Evolutionary conservation across 2,329 filamentous ascomycete genomes (phyloP), one percentile per base, ranked within the genome.

Genomic region (Aspergillus sp.): DNA sequence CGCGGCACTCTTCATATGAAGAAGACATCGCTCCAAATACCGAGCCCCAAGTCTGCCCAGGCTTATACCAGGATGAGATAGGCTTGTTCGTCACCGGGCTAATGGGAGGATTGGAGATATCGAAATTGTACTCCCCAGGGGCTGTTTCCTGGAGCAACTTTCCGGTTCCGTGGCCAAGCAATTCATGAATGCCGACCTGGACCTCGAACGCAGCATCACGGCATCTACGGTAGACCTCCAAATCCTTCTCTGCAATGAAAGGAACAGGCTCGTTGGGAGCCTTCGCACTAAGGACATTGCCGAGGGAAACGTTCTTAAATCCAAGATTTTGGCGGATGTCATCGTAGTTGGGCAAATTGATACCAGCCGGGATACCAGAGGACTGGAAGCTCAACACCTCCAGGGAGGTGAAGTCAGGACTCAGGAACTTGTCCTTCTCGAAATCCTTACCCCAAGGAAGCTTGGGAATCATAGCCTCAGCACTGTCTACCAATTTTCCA

Each of bases 391-490:
- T 92, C 62, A 97, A 78, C 2, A 97, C 92, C 75, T 99, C 95
- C 1, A 98, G 83, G 9, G 91, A 95, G 0, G 95, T 98, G 73
- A 99, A 99, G 75, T 99, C 95, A 0, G 95, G 95, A 55, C 91
- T 94, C 38, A 96, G 79, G 77, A 99, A 99, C 71, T 90, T 92
- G 80, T 97, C 93, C 78, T 98, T 98, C 74, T 99, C 95, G 67
- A 98, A 99, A 0, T 91, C 90, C 50, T 86, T 85, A 38, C 83
- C 81, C 95, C 95, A 99, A 0, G 95, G 95, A 13, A 99, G 81
- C 63, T 96, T 87, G 6, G 92, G 91, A 55, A 99, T 97, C 73
- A 97, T 88, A 49, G 82, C 81, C 10, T 92, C 90, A 0, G 95
- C 93, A 25, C 88, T 88, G 19, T 88, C 84, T 4, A 98, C 95